Conservation (phyloP, 257 asterid species). For the Nicotiana benthamiana region DNA sequence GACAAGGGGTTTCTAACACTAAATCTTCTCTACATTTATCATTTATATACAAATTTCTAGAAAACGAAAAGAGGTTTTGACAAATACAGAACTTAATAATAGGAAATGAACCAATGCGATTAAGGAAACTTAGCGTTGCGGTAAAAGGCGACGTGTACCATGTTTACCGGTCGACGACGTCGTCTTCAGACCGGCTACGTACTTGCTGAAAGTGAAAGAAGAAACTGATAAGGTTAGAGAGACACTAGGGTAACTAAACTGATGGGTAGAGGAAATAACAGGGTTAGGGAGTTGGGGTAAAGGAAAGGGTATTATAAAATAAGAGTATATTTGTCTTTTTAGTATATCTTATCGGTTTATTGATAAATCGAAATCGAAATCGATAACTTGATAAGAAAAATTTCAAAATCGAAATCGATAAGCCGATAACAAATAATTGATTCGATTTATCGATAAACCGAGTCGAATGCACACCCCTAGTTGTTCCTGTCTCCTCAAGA, state of each 20-base stretch:
- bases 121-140: conserved; percentile 27
- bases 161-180: conserved; percentile 5
- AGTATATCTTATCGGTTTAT: no score
- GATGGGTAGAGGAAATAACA: no score
- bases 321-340: no score
- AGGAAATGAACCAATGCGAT: not conserved
- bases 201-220: not conserved
- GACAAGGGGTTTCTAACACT: not conserved
- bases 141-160: conserved; percentile 38
- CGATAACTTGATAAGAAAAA: no score
- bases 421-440: no score
- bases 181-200: not conserved
- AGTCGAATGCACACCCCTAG: no score
- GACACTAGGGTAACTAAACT: not conserved
- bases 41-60: not conserved
- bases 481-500: no score
- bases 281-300: no score
- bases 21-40: not conserved
- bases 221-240: not conserved
- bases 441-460: no score
- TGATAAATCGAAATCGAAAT: no score
- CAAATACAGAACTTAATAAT: not conserved
- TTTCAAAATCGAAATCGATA: no score
- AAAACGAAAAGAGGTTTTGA: not conserved
- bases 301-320: no score